Evolutionary conservation across 106 monocot genomes (phyloP), one percentile per base, ranked within the genome.

Genomic region (Acanthochlamys bracteata): DNA sequence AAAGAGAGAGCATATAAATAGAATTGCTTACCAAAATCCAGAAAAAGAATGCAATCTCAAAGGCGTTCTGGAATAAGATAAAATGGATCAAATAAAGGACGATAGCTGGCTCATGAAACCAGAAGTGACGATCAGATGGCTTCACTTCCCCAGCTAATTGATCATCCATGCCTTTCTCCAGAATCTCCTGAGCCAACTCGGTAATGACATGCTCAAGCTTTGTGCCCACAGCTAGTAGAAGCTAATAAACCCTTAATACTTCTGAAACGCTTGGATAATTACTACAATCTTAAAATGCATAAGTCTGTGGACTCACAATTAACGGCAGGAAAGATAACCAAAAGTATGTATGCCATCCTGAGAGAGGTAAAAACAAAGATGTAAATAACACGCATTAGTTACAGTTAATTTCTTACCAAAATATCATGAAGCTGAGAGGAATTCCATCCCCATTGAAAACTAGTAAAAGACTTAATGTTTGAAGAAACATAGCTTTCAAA

Each of bases 21-120:
- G 10, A 55, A 55, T 55, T 22, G 13, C 80, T 77, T 73, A 78
- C 85, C 78, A 68, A 49, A 49, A 85, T 72, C 85, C 81, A 85
- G 61, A 85, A 85, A 65, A 81, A 85, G 41, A 74, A 69, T 19
- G 81, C 71, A 20, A 81, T 66, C 47, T 85, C 77, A 66, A 81
- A 85, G 17, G 85, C 85, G 57, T 81, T 85, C 22, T 81, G 78
- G 61, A 85, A 85, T 27, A 85, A 70, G 65, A 85, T 81, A 52
- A 85, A 75, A 60, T 85, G 85, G 24, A 85, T 81, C 72, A 85
- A 66, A 33, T 61, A 39, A 2, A 81, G 81, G 54, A 85, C 65
- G 11, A 85, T 27, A 17, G 62, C 39, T 13, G 85, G 85, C 20
- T 51, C 51, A 39, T 19, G 63, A 68, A 78, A 78, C 81, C 81